Evolutionary conservation across 2,329 filamentous ascomycete species (phyloP), one percentile per base, ranked within the genome.

Genomic region (Ilyonectria sp.): DNA sequence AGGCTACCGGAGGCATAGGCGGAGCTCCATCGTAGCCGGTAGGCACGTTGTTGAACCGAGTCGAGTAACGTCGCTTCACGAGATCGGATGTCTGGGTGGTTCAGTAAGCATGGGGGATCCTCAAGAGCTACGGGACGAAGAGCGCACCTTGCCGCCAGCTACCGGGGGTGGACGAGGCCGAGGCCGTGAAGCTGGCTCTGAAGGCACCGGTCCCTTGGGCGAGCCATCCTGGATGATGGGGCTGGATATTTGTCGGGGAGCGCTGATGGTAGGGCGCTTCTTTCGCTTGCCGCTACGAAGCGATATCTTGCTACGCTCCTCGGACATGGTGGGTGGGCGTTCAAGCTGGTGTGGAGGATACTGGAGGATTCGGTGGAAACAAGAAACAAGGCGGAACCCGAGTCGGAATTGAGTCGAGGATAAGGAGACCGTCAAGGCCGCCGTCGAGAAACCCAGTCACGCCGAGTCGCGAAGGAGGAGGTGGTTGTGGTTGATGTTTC

Each of bases 41-140:
- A 1, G 93, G 92, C 1, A 92, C 81, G 71, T 93, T 91, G 75
- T 94, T 95, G 80, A 98, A 97, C 68, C 95, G 91, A 47, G 95
- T 95, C 44, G 96, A 98, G 82, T 98, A 99, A 74, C 96, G 88
- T 74, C 94, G 89, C 84, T 98, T 98, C 66, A 99, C 95, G 60
- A 98, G 86, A 80, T 99, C 95, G 26, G 89, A 89, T 1, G 90
- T 91, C 89, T 90, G 79, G 4, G 47, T 26, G 57, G 29, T 74
- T 71, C 50, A 15, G 60, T 76, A 11, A 74, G 70, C 33, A 70
- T 71, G 49, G 40, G 13, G 56, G 17, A 56, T 53, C 66, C 40
- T 71, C 60, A 29, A 33, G 40, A 13, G 37, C 47, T 44, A 26
- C 40, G 43, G 43, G 69, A 64, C 47, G 49, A 64, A 50, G 40